Conservation (phyloP, 495 filamentous ascomycete species). For the Xylaria cubensis region DNA sequence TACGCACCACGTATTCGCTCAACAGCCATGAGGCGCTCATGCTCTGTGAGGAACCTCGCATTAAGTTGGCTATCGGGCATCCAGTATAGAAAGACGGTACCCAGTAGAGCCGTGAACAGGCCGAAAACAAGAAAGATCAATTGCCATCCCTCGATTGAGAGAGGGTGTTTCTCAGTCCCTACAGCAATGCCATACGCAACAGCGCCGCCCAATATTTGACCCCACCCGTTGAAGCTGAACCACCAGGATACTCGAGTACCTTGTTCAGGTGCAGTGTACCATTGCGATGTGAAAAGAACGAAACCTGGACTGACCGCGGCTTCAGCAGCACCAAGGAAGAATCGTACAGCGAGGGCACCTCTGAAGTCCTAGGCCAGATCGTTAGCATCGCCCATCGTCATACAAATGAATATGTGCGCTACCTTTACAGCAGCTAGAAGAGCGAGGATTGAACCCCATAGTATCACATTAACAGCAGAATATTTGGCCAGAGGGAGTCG, state of each 20-base stretch:
- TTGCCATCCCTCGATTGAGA: slow-evolving; percentile 68
- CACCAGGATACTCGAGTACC: slow-evolving; percentile 64
- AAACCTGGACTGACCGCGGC: slow-evolving; percentile 69
- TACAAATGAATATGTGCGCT: not conserved
- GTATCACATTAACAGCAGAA: slow-evolving; percentile 60
- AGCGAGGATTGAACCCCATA: slow-evolving; percentile 64
- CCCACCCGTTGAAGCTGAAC: slow-evolving; percentile 70
- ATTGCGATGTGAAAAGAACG: slow-evolving; percentile 67
- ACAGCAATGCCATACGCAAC: slow-evolving; percentile 70
- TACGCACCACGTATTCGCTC: slow-evolving; percentile 57
- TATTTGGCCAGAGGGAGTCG: slow-evolving; percentile 66
- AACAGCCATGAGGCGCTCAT: slow-evolving; percentile 65
- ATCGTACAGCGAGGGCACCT: slow-evolving; percentile 62
- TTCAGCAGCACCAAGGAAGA: slow-evolving; percentile 67
- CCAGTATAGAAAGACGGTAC: slow-evolving; percentile 65
- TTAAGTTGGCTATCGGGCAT: slow-evolving; percentile 76
- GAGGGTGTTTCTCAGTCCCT: slow-evolving; percentile 59
- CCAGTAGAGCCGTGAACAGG: slow-evolving; percentile 63
- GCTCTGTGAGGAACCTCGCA: slow-evolving; percentile 67
- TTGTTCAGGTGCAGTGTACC: slow-evolving; percentile 69
- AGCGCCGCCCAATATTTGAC: slow-evolving; percentile 66
- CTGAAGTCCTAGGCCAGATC: slow-evolving; percentile 39
- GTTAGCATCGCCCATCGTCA: not conserved
- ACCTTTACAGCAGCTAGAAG: slow-evolving; percentile 56
- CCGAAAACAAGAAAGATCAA: slow-evolving; percentile 73